Evolutionary conservation across 2,329 filamentous ascomycete genomes (phyloP).

Genomic region (Aschersonia sp.): DNA sequence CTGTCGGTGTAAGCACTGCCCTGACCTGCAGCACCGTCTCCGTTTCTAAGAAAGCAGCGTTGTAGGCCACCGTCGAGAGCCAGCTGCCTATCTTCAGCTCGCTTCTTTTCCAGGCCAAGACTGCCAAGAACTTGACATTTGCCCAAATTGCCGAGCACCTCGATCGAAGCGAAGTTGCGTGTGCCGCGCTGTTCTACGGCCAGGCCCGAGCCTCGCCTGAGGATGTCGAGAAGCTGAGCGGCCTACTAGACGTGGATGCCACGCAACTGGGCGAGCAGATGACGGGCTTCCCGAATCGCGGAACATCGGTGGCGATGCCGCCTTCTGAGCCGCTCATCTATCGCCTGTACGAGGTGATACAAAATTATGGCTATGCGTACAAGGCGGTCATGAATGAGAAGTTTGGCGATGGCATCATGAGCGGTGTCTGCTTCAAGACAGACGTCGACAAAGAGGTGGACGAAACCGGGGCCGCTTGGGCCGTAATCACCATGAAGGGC

Average conservation of each 20-base stretch:
- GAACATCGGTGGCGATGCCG: constrained; percentile 37
- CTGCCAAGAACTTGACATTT: constrained; percentile 60
- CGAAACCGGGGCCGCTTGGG: constrained; percentile 67
- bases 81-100: constrained; percentile 57
- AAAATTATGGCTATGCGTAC: constrained; percentile 94
- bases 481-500: constrained; percentile 66
- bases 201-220: constrained; percentile 60
- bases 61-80: constrained; percentile 48
- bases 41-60: neutral
- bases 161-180: constrained; percentile 67
- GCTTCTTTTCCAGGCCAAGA: constrained; percentile 60
- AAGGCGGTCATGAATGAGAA: constrained; percentile 95
- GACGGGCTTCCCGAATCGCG: constrained; percentile 65
- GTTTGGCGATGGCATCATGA: constrained; percentile 92
- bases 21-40: neutral
- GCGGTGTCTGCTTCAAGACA: constrained; percentile 79
- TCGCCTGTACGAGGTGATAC: constrained; percentile 81
- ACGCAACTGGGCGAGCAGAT: constrained; percentile 46
- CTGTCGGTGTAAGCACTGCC: constrained; percentile 2
- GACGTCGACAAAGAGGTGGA: constrained; percentile 92
- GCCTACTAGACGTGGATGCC: constrained; percentile 46
- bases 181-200: constrained; percentile 83
- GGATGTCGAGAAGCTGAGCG: constrained; percentile 51
- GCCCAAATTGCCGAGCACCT: constrained; percentile 61
- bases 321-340: constrained; percentile 48